These are phyloP conservation scores for Nicotiana tabacum DNA, from an alignment of 257 asterid species.

Conservation along the genomic window DNA sequence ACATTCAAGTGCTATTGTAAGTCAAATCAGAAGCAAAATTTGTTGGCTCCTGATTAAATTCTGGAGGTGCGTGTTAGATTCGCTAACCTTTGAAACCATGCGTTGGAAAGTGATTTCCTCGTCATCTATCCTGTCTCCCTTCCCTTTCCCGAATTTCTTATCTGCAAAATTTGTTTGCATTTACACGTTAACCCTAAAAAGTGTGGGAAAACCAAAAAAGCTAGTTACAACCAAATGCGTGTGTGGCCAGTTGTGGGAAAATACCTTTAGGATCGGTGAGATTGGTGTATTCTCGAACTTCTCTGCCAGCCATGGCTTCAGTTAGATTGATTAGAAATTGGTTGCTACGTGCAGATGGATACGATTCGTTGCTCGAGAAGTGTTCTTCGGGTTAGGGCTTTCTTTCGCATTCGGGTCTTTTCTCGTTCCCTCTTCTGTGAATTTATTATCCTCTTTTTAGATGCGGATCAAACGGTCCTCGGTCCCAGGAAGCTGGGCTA, in stretches of 20 bases:
- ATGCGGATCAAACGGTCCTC: not conserved
- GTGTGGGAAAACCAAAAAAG: not conserved
- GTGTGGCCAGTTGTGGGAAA: no score
- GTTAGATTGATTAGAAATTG: not conserved
- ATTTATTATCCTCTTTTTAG: not conserved
- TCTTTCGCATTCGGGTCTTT: not conserved
- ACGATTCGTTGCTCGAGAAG: not conserved
- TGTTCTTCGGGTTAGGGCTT: not conserved
- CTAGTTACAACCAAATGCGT: not conserved
- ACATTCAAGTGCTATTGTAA: not conserved
- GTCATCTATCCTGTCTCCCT: conserved; percentile 65
- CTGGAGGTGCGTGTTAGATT: conserved; percentile 14
- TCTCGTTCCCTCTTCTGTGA: not conserved
- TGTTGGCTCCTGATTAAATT: not conserved
- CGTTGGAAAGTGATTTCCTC: conserved; percentile 93
- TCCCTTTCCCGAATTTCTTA: conserved; percentile 79
- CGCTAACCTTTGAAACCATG: conserved; percentile 97
- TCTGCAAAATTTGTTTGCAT: conserved; percentile 33
- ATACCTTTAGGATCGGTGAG: conserved; percentile 93
- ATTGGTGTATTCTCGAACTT: conserved; percentile 91
- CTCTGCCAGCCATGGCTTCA: conserved; percentile 75
- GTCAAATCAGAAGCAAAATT: not conserved
- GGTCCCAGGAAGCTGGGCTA: no score
- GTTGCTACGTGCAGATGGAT: not conserved
- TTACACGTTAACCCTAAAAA: not conserved